Percentiles rank a stretch among this genome's conserved stretches.
phyloP scores from a whole-genome alignment of 2,329 filamentous ascomycete genomes.

The Fusarium pininemorale region DNA sequence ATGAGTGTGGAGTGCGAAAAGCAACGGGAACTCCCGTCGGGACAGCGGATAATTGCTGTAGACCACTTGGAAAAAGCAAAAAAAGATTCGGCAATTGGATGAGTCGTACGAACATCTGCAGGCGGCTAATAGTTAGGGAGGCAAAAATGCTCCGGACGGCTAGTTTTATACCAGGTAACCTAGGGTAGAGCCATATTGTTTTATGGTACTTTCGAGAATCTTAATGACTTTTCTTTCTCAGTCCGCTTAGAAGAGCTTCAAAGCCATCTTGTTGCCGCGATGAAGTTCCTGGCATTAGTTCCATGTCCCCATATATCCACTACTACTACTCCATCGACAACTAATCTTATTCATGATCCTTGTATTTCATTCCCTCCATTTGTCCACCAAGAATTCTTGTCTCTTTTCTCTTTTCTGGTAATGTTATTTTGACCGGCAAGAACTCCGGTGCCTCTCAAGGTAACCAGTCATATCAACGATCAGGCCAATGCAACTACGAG shows the following conservation, averaged over 20 bases:
- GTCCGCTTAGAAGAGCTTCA: accelerated
- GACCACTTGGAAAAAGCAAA: neutral
- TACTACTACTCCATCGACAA: neutral
- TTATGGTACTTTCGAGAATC: too few relatives aligned
- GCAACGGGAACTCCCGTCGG: neutral
- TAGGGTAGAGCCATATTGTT: accelerated
- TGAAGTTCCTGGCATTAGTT: neutral
- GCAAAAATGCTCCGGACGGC: neutral
- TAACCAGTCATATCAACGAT: neutral
- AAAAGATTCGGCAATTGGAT: neutral
- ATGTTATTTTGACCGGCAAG: too few relatives aligned
- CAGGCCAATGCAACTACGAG: neutral
- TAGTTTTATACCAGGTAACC: accelerated
- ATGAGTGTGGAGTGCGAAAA: neutral
- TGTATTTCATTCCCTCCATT: neutral
- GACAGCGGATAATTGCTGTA: neutral
- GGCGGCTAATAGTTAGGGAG: accelerated
- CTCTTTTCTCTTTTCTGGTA: neutral
- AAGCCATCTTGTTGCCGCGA: accelerated
- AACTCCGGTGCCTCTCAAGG: neutral
- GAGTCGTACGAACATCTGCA: accelerated
- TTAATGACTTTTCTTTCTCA: accelerated
- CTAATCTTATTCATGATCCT: neutral
- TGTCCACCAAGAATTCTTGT: neutral
- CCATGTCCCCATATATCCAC: neutral